Conservation (phyloP, 148 eudicot genomes). For the Rhododendron molle region DNA sequence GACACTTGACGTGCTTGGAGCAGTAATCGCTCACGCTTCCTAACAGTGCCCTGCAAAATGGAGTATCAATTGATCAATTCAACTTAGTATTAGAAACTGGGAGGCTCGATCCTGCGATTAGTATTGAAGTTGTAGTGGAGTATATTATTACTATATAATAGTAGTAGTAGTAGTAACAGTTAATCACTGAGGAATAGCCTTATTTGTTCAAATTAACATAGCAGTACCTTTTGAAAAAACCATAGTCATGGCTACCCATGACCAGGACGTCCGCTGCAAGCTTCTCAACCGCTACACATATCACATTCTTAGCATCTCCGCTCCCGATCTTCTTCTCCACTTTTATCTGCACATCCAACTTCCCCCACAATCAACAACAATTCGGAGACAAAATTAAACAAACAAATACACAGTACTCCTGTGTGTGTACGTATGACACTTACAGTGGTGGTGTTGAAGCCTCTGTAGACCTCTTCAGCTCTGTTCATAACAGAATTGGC, state of each 20-base stretch:
- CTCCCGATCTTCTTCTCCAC: background rate
- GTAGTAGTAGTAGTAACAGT: background rate
- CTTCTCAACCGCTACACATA: background rate
- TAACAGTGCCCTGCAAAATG: background rate
- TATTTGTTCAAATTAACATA: background rate
- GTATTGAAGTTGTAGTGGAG: background rate
- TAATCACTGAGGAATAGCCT: background rate
- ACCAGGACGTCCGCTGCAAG: background rate
- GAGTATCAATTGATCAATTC: background rate
- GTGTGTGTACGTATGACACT: background rate
- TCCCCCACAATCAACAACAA: background rate
- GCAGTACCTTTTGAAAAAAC: background rate
- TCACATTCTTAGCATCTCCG: background rate
- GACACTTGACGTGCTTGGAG: conserved; percentile 67
- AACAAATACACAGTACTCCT: too few relatives aligned
- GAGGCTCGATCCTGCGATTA: background rate
- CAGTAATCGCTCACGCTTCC: conserved; percentile 67
- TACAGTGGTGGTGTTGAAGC: conserved; percentile 27
- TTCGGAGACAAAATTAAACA: background rate
- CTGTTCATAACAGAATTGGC: conserved; percentile 66
- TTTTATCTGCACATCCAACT: conserved; percentile 27
- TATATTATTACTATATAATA: too few relatives aligned
- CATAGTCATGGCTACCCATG: conserved; percentile 3
- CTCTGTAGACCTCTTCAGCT: conserved; percentile 53
- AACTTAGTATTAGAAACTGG: background rate